Evolutionary conservation across 441 rosid genomes (phyloP), one percentile per base, ranked within the genome.

Genomic region (Breynia disticha): DNA sequence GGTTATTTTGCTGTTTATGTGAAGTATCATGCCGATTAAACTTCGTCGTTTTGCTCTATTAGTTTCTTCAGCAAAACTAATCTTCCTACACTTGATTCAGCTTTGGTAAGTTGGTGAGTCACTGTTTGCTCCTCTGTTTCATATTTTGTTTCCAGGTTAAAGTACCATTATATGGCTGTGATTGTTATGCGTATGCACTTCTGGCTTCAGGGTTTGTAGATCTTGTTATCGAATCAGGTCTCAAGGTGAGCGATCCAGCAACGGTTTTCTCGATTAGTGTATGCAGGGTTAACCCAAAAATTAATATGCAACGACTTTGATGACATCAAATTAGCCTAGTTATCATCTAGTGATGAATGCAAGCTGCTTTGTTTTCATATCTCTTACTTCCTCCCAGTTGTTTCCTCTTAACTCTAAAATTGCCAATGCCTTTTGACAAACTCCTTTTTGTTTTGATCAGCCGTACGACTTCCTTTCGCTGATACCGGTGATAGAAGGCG

Each of bases 101-200:
- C 35, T 28, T 28, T 28, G 35, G 35, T 41, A 32, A 48, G 19
- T 15, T 41, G n/a, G 42, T 51, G 10, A 9, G 10, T 11, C 48
- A 19, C 16, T 38, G 39, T 39, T 52, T 48, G 54, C 49, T 64
- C 41, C 39, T 55, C 46, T 55, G 20, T 52, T 50, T 53, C 39
- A 11, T 43, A 16, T 54, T 60, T 17, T 61, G 3, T 71, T 51
- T 59, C 47, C 75, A 89, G 98, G 97, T 93, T 46, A 93, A 89
- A 62, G 82, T 86, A 56, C 86, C 97, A 21, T 56, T 93, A 64
- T 93, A 89, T 62, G 97, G 98, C 41, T 89, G 98, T 62, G 98
- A 93, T 72, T 93, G 98, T 79, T 89, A 93, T 48, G 97, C 97
- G 52, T 93, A 82, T 69, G 97, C 98, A 43, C 97, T 93, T 59